Evolutionary conservation across 805 yeast species (phyloP).

Genomic region (Metschnikowia lochheadii): DNA sequence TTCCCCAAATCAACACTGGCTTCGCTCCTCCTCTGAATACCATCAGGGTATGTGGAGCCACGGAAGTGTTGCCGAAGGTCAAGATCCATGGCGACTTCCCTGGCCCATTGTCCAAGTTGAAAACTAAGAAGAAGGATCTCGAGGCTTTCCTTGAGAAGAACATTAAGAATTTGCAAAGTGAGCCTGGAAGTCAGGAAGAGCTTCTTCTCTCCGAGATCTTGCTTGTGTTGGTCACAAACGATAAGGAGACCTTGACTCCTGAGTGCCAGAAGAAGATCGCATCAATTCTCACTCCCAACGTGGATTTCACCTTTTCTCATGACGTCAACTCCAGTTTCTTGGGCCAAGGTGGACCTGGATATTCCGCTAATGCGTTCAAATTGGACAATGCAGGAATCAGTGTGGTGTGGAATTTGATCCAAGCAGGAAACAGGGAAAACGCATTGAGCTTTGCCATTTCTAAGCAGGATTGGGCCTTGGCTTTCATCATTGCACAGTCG

Average conservation of each 20-base stretch:
- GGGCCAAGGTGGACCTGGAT: conserved; percentile 3
- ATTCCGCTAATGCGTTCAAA: conserved; percentile 38
- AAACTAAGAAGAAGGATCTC: conserved; percentile 60
- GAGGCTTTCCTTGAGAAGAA: conserved; percentile 52
- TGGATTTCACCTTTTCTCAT: conserved; percentile 31
- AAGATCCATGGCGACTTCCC: conserved; percentile 45
- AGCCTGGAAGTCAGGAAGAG: conserved; percentile 18
- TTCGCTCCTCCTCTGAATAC: conserved; percentile 27
- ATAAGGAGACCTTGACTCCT: conserved; percentile 27
- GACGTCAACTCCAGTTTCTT: conserved; percentile 5
- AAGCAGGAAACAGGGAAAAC: conserved; percentile 59
- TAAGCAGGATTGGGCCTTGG: conserved; percentile 71
- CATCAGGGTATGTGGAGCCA: conserved; percentile 32
- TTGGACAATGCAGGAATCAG: conserved; percentile 37
- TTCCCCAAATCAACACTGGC: conserved; percentile 25
- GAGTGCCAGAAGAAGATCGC: conserved; percentile 33
- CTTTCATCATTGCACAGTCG: conserved; percentile 65
- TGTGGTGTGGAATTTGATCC: conserved; percentile 37
- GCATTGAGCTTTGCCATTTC: conserved; percentile 64
- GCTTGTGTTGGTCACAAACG: conserved; percentile 23
- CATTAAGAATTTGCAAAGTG: conserved; percentile 15
- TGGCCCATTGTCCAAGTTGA: conserved; percentile 59
- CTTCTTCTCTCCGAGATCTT: conserved; percentile 31
- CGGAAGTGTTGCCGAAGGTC: conserved; percentile 20
- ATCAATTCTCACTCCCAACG: conserved; percentile 39